Base-by-base conservation (phyloP, 192 early-diverging fungal genomes). In the Linnemannia elongata region DNA sequence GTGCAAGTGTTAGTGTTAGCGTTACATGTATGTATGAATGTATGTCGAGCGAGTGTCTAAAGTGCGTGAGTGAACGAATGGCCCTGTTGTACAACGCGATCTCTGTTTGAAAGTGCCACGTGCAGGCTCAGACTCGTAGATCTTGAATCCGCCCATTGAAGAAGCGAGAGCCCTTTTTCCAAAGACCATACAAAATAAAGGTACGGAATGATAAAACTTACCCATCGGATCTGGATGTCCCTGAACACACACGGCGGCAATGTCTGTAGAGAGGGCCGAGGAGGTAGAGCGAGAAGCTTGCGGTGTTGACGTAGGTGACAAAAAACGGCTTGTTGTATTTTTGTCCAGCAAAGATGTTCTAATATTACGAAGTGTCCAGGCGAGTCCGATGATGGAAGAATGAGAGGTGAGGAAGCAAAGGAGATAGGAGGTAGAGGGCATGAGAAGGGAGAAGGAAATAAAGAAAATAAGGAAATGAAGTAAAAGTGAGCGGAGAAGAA, bases 251-350 rank as follows among this genome's bases (percentile, higher is more conserved):
- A 4, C 69, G 71, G 4, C 33, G 45, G 49, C 73, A 82, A 4
- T 75, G 63, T 35, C 49, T 76, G 55, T 89, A 82, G 10, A 90
- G 38, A 41, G 88, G 77, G 1, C 87, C 88, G 13, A 93, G 55
- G 17, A 97, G 89, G 57, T 97, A 96, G 6, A 97, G 74, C 27
- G 95, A 93, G 85, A 97, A 96, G 0, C 95, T 91, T 6, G 93
- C 90, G 1, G 95, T 96, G 88, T 95, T 96, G 55, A 95, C 57
- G 88, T 95, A 97, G 17, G 96, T 97, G 42, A 97, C 90, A 41
- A 95, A 90, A 80, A 96, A 96, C 5, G 96, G 95, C 63, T 92
- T 93, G 88, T 94, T 93, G 88, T 92, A 97, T 30, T 92, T 82
- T 72, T 92, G 90, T 54, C 94, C 91, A 60, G 88, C 91, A 90